Conservation (phyloP, 1,284 basidiomycete genomes). For the Melampsora larici-populina region DNA sequence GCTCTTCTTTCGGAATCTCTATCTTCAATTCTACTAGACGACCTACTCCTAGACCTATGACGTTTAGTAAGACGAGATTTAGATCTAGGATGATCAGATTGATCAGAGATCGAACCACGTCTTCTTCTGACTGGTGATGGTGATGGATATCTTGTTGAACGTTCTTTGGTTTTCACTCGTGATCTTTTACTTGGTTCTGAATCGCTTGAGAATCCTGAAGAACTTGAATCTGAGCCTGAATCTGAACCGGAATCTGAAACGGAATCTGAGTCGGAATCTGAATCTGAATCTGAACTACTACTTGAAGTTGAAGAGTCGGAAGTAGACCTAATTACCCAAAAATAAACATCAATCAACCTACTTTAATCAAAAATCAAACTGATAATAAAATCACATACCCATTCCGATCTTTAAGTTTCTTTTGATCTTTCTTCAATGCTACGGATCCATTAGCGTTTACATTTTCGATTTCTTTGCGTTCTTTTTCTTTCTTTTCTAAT, state of each 20-base stretch:
- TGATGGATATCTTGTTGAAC: too few relatives aligned
- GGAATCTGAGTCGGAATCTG: conserved; percentile 18
- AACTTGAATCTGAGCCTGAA: not conserved
- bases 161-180: too few relatives aligned
- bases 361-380: not conserved
- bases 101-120: too few relatives aligned
- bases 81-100: too few relatives aligned
- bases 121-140: too few relatives aligned
- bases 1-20: too few relatives aligned
- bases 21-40: too few relatives aligned
- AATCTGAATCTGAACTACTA: conserved; percentile 7
- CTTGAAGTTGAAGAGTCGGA: conserved; percentile 14
- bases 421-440: not conserved
- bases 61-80: too few relatives aligned
- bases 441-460: not conserved
- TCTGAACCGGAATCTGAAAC: conserved; percentile 14
- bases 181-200: not conserved
- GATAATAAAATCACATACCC: not conserved
- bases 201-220: not conserved
- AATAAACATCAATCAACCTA: not conserved
- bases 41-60: too few relatives aligned
- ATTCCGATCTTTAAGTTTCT: conserved; percentile 1
- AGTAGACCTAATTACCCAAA: not conserved
- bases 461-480: not conserved
- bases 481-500: conserved; percentile 23